phyloP scores from a whole-genome alignment of 805 yeast species.

The Pichia pseudocactophila region DNA sequence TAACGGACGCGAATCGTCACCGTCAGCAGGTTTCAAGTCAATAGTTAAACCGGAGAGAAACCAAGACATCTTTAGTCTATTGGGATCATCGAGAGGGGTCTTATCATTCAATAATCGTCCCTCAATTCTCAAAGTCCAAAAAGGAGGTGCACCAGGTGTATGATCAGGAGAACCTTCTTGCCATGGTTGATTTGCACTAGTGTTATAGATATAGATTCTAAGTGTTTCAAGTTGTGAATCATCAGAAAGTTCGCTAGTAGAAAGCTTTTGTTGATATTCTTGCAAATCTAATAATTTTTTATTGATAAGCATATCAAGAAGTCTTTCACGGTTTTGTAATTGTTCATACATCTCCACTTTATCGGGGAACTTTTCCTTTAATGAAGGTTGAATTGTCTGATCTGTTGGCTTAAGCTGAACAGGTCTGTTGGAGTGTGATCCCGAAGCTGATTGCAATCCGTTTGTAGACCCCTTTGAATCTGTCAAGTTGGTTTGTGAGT shows the following conservation, averaged over 20 bases:
- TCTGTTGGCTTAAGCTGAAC: conserved; percentile 30
- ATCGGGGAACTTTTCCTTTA: conserved; percentile 27
- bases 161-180: conserved; percentile 28
- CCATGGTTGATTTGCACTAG: conserved; percentile 87
- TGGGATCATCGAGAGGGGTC: conserved; percentile 38
- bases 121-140: conserved; percentile 85
- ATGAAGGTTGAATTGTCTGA: conserved; percentile 23
- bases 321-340: conserved; percentile 71
- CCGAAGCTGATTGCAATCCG: not conserved
- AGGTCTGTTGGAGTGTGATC: conserved; percentile 17
- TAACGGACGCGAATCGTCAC: conserved; percentile 17
- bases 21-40: conserved; percentile 42
- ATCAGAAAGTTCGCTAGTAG: conserved; percentile 30
- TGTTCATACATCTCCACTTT: conserved; percentile 62
- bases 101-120: conserved; percentile 57
- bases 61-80: conserved; percentile 60
- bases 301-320: conserved; percentile 70
- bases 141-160: conserved; percentile 26
- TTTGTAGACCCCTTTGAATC: conserved; percentile 10
- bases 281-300: conserved; percentile 81
- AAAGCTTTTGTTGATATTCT: conserved; percentile 40
- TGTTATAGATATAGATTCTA: conserved; percentile 75
- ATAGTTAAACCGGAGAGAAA: conserved; percentile 79
- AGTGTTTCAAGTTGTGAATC: conserved; percentile 41
- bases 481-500: not conserved